phyloP scores from a whole-genome alignment of 805 yeast genomes.

The Jamesozyma rosinii region DNA sequence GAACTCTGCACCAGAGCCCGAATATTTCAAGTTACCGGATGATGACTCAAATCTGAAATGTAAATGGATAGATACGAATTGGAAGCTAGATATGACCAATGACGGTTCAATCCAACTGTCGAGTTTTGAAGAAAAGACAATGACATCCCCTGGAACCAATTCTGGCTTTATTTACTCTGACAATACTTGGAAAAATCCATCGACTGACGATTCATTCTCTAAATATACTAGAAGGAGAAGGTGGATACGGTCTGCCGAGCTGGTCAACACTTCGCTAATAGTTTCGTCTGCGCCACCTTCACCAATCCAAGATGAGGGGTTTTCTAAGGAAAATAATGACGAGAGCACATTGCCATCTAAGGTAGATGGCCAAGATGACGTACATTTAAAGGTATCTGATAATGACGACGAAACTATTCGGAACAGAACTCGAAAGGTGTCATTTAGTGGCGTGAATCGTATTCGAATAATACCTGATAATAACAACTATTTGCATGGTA shows the following conservation, averaged over 20 bases:
- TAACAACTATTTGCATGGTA: background rate
- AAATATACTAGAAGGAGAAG: slow-evolving; percentile 90
- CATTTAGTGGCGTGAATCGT: slow-evolving; percentile 25
- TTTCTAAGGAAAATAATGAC: background rate
- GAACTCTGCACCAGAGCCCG: slow-evolving; percentile 74
- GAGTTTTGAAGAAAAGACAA: slow-evolving; percentile 42
- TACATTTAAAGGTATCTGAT: background rate
- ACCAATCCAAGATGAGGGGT: background rate
- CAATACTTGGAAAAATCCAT: slow-evolving; percentile 88
- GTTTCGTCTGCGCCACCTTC: background rate
- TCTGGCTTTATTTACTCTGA: slow-evolving; percentile 87
- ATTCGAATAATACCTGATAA: slow-evolving; percentile 21
- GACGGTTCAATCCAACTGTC: slow-evolving; percentile 75
- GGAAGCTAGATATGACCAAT: slow-evolving; percentile 84
- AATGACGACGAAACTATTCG: background rate
- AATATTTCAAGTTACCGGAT: slow-evolving; percentile 71
- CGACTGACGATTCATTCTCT: slow-evolving; percentile 78
- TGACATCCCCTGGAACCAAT: slow-evolving; percentile 62
- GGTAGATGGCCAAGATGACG: background rate
- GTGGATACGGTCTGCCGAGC: slow-evolving; percentile 92
- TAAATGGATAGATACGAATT: slow-evolving; percentile 91
- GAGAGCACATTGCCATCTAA: background rate
- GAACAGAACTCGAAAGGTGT: slow-evolving; percentile 23
- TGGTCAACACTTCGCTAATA: slow-evolving; percentile 34
- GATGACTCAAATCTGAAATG: slow-evolving; percentile 62